Percentiles rank a stretch among this genome's conserved stretches.
Conservation (phyloP, 1,284 basidiomycete genomes). For the Trichosporon sp. region DNA sequence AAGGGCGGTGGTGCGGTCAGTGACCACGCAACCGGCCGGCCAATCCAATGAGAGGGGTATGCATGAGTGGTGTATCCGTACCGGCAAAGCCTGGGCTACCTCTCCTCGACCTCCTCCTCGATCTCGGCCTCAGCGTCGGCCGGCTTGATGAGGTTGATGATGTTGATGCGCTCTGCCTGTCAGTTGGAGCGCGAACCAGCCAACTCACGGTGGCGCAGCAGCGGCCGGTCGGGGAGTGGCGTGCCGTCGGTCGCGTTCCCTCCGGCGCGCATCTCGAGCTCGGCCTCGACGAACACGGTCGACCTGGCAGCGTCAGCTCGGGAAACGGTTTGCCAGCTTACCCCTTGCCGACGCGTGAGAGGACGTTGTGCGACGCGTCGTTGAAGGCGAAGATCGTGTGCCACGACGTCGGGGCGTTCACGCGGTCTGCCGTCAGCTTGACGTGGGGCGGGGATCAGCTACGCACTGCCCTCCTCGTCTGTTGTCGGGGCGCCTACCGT, state of each 20-base stretch:
- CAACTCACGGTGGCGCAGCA: slow-evolving; percentile 37
- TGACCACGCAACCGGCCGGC: background rate
- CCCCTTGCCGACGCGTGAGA: slow-evolving; percentile 38
- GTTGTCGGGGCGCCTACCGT: slow-evolving; percentile 17
- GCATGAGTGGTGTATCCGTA: background rate
- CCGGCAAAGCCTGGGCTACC: background rate
- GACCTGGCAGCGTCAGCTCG: slow-evolving; percentile 23
- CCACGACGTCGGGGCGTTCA: slow-evolving; percentile 37
- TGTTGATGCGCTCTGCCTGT: slow-evolving; percentile 24
- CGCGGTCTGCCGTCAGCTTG: slow-evolving; percentile 13
- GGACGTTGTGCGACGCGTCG: slow-evolving; percentile 29
- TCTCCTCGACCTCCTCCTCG: slow-evolving; percentile 14
- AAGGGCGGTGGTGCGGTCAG: no score
- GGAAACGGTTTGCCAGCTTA: slow-evolving; percentile 17
- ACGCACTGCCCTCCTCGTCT: slow-evolving; percentile 27
- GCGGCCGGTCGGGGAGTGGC: slow-evolving; percentile 27
- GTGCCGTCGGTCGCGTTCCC: slow-evolving; percentile 25
- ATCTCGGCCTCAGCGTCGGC: slow-evolving; percentile 8
- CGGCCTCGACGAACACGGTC: slow-evolving; percentile 44
- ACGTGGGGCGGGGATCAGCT: background rate
- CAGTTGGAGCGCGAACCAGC: background rate
- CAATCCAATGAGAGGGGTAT: background rate
- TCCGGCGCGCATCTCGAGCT: slow-evolving; percentile 38
- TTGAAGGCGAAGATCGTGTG: slow-evolving; percentile 44
- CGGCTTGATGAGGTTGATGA: slow-evolving; percentile 31